These are phyloP conservation scores for Colletotrichum viniferum DNA, from an alignment of 2,329 filamentous ascomycete genomes.

Conservation along the genomic window DNA sequence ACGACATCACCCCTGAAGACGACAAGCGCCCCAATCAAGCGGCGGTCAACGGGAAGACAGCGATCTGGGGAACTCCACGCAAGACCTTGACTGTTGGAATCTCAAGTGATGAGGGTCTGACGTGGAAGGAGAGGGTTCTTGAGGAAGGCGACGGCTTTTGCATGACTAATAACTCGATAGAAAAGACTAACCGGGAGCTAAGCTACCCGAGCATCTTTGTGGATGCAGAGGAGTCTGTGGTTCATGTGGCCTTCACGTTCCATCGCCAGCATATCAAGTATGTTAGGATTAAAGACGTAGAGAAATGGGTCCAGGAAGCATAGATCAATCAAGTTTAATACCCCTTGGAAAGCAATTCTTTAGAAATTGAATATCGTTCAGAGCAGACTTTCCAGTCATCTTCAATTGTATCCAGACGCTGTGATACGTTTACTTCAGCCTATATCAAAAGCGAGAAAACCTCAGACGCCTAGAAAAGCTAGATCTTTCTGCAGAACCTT, in stretches of 20 bases:
- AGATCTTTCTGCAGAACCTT: no score
- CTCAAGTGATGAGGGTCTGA: constrained; percentile 38
- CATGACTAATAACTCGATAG: constrained; percentile 47
- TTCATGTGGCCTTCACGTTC: constrained; percentile 46
- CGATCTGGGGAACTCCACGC: constrained; percentile 47
- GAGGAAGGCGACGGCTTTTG: constrained; percentile 50
- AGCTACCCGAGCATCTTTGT: constrained; percentile 46
- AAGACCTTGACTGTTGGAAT: constrained; percentile 37
- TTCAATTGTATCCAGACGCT: no score
- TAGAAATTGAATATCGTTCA: no score
- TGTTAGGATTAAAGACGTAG: constrained; percentile 31
- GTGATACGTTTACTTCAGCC: no score
- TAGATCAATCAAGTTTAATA: not conserved
- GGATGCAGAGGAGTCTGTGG: constrained; percentile 23
- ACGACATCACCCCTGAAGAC: constrained; percentile 45
- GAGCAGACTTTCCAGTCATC: no score
- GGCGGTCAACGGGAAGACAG: constrained; percentile 36
- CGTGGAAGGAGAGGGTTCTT: constrained; percentile 41
- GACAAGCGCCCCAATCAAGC: constrained; percentile 44
- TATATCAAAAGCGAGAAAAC: no score
- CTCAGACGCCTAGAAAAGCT: no score
- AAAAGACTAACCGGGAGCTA: constrained; percentile 45
- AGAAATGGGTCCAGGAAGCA: constrained; percentile 26
- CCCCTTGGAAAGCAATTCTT: no score
- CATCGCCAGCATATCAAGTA: constrained; percentile 47